These are phyloP conservation scores for Mucor indicus DNA, from an alignment of 371 early-diverging fungal genomes.

Conservation along the genomic window DNA sequence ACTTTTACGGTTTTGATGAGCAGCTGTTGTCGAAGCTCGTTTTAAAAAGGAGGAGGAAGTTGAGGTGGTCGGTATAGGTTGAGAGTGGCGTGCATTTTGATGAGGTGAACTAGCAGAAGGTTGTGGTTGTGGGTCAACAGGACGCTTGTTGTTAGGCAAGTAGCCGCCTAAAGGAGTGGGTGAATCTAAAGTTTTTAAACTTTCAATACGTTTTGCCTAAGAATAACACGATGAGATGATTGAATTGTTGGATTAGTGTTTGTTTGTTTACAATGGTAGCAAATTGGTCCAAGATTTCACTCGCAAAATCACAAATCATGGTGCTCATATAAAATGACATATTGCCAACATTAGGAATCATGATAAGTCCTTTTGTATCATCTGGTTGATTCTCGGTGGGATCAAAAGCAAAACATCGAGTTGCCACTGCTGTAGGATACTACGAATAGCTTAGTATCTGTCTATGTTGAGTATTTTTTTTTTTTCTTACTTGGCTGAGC, in stretches of 20 bases:
- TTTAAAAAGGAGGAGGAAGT: conserved; percentile 18
- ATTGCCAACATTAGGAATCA: conserved; percentile 82
- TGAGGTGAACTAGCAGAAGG: conserved; percentile 11
- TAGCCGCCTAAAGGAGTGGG: conserved; percentile 27
- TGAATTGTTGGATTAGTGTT: not conserved
- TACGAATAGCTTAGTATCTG: conserved; percentile 12
- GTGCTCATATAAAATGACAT: conserved; percentile 74
- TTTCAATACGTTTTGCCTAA: conserved; percentile 39
- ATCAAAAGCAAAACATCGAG: conserved; percentile 82
- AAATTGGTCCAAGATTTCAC: conserved; percentile 61
- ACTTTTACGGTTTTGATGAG: not conserved
- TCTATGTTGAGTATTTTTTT: not conserved
- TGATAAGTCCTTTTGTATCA: conserved; percentile 69
- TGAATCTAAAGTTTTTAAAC: conserved; percentile 32
- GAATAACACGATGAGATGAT: not conserved
- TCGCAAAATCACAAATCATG: conserved; percentile 73
- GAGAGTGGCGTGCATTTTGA: not conserved
- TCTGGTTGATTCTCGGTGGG: conserved; percentile 73
- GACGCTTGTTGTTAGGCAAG: too few relatives aligned
- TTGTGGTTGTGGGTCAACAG: too few relatives aligned
- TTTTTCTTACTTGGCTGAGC: conserved; percentile 53
- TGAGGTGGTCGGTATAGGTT: conserved; percentile 10
- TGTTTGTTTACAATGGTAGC: conserved; percentile 24
- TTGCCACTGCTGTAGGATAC: conserved; percentile 74
- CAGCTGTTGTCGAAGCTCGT: conserved; percentile 18